Percentiles rank a stretch among this genome's conserved stretches.
phyloP scores from a whole-genome alignment of 352 stramenopile genomes.

The Globisporangium paddicum region DNA sequence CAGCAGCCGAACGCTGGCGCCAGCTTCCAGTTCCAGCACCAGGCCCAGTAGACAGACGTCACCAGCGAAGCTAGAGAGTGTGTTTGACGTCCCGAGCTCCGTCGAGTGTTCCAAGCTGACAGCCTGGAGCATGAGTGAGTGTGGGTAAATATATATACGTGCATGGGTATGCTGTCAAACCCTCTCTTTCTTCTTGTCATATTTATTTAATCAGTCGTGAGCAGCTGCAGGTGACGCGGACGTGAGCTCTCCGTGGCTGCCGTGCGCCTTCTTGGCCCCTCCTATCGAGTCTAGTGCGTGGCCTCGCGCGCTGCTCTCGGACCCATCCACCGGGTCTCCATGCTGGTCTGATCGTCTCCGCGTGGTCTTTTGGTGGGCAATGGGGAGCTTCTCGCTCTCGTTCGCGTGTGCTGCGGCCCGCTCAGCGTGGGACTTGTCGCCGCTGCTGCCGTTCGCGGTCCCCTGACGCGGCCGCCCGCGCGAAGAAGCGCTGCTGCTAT shows the following conservation, averaged over 20 bases:
- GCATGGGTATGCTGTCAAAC: not conserved
- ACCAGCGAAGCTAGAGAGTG: not conserved
- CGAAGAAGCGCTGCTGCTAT: slow-evolving; percentile 24
- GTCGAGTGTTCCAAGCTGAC: not conserved
- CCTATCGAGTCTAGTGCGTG: slow-evolving; percentile 21
- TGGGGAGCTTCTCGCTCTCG: slow-evolving; percentile 38
- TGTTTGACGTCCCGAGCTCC: not conserved
- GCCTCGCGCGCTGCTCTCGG: slow-evolving; percentile 9
- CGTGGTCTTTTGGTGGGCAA: slow-evolving; percentile 40
- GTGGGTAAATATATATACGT: slow-evolving; percentile 3
- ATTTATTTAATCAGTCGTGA: slow-evolving; percentile 12
- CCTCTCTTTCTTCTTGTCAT: not conserved
- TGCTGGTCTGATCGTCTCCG: slow-evolving; percentile 44
- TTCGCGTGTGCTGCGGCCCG: slow-evolving; percentile 34
- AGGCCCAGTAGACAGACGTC: not conserved
- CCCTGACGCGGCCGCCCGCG: slow-evolving; percentile 28
- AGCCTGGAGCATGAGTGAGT: not conserved
- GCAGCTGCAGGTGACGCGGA: not conserved
- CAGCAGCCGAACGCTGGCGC: not conserved
- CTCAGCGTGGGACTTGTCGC: slow-evolving; percentile 42
- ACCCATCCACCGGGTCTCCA: slow-evolving; percentile 19
- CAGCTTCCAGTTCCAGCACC: slow-evolving; percentile 6
- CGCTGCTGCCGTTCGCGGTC: slow-evolving; percentile 14
- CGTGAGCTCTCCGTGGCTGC: slow-evolving; percentile 12
- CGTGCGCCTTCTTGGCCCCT: slow-evolving; percentile 14